Evolutionary conservation across 352 stramenopile genomes (phyloP).

Genomic region (Thraustotheca clavata): DNA sequence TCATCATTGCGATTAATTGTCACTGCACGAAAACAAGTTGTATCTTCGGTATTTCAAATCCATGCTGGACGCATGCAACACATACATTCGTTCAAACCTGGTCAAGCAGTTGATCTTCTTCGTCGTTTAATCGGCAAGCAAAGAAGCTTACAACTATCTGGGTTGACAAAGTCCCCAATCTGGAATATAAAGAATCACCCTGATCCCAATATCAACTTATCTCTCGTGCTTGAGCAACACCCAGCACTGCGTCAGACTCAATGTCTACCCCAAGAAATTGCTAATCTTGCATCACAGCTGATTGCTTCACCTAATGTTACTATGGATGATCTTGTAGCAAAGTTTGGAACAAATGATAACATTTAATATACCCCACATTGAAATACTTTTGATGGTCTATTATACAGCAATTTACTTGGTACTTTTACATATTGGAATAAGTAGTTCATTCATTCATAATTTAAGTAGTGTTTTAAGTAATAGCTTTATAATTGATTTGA

Average conservation of each 20-base stretch:
- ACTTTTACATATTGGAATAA: neutral
- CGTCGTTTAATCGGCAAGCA: constrained; percentile 4
- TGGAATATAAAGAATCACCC: neutral
- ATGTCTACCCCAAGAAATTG: constrained; percentile 5
- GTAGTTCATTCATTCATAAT: too few species aligned
- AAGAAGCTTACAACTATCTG: neutral
- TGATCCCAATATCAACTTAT: constrained; percentile 6
- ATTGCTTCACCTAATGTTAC: neutral
- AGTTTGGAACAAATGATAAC: too few species aligned
- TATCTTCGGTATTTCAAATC: constrained; percentile 10
- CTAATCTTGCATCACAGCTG: neutral
- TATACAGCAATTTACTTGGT: neutral
- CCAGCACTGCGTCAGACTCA: neutral
- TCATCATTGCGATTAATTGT: neutral
- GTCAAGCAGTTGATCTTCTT: constrained; percentile 5
- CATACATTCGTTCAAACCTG: neutral
- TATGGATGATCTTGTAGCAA: constrained; percentile 1
- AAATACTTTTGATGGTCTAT: too few species aligned
- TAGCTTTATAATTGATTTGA: too few species aligned
- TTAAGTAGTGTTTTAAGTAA: too few species aligned
- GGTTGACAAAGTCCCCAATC: neutral
- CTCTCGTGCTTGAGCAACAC: constrained; percentile 4
- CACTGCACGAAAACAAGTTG: constrained; percentile 3
- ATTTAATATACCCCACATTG: too few species aligned
- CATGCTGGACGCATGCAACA: neutral